Percentiles rank a stretch among this genome's conserved stretches.
phyloP scores from a whole-genome alignment of 129 eudicot genomes.

The Saussurea involucrata region DNA sequence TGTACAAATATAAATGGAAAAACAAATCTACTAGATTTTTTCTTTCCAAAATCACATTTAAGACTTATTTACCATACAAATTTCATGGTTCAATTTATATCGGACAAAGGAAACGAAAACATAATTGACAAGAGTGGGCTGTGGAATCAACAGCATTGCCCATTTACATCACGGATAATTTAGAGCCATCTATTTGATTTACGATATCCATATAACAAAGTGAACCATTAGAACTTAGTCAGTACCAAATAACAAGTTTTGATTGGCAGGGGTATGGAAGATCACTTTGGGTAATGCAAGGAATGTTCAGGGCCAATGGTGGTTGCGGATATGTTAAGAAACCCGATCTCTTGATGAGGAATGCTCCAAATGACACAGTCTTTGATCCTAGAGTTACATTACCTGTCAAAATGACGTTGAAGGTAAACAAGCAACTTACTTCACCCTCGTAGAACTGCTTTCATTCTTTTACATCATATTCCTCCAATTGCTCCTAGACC shows the following conservation, averaged over 20 bases:
- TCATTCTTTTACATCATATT: background rate
- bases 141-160: background rate
- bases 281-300: constrained; percentile 97
- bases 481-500: background rate
- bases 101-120: too few species aligned
- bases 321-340: constrained; percentile 94
- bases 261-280: constrained; percentile 83
- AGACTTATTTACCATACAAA: too few species aligned
- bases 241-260: constrained; percentile 1
- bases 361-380: constrained; percentile 25
- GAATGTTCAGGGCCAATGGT: constrained; percentile 95
- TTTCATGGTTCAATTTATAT: too few species aligned
- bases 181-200: background rate
- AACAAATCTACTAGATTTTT: too few species aligned
- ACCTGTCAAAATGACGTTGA: constrained; percentile 57
- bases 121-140: too few species aligned
- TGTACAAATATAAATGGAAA: too few species aligned
- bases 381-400: constrained; percentile 60
- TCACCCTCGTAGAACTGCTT: background rate
- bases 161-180: background rate
- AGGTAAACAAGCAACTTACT: constrained; percentile 40
- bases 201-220: background rate
- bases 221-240: background rate
- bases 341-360: constrained; percentile 68
- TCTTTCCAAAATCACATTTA: too few species aligned